Percentiles rank a stretch among this genome's conserved stretches.
These are phyloP conservation scores for Xylariaceae sp. DNA, from an alignment of 2,329 filamentous ascomycete species.

Conservation along the genomic window DNA sequence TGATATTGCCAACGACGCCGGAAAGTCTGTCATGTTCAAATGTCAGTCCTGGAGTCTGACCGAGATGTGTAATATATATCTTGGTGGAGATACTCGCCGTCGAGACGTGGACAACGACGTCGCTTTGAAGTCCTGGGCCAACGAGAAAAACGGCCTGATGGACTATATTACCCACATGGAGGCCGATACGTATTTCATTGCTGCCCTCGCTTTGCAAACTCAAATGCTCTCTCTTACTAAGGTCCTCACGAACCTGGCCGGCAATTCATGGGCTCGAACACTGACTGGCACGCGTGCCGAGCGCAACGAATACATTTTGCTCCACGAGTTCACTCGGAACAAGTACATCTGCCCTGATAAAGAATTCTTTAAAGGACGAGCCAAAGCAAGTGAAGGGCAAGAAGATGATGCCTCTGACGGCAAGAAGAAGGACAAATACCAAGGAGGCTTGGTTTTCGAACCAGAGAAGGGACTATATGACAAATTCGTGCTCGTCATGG, in stretches of 20 bases:
- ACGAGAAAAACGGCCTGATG: slow-evolving; percentile 78
- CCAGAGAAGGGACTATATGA: slow-evolving; percentile 97
- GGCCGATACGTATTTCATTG: slow-evolving; percentile 92
- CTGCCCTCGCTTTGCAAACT: slow-evolving; percentile 80
- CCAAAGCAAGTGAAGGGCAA: slow-evolving; percentile 63
- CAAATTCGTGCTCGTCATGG: slow-evolving; percentile 98
- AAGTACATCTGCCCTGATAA: slow-evolving; percentile 99
- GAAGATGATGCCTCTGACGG: slow-evolving; percentile 67
- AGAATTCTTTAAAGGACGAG: slow-evolving; percentile 71
- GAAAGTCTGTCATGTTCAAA: slow-evolving; percentile 94
- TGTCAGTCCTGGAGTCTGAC: slow-evolving; percentile 98
- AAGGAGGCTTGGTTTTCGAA: slow-evolving; percentile 96
- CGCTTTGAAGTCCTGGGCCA: slow-evolving; percentile 82
- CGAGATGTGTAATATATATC: slow-evolving; percentile 93
- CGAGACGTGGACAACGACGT: slow-evolving; percentile 85
- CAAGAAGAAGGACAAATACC: slow-evolving; percentile 99
- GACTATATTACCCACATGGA: slow-evolving; percentile 94
- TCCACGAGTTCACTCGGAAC: slow-evolving; percentile 93
- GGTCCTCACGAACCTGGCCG: slow-evolving; percentile 90
- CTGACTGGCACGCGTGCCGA: slow-evolving; percentile 93
- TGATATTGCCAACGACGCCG: slow-evolving; percentile 92
- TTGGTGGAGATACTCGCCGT: slow-evolving; percentile 67
- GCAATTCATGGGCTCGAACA: slow-evolving; percentile 97
- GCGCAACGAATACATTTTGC: slow-evolving; percentile 97
- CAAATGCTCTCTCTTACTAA: slow-evolving; percentile 94